Conservation (phyloP, 106 monocot species). For the Triglochin maritima region DNA sequence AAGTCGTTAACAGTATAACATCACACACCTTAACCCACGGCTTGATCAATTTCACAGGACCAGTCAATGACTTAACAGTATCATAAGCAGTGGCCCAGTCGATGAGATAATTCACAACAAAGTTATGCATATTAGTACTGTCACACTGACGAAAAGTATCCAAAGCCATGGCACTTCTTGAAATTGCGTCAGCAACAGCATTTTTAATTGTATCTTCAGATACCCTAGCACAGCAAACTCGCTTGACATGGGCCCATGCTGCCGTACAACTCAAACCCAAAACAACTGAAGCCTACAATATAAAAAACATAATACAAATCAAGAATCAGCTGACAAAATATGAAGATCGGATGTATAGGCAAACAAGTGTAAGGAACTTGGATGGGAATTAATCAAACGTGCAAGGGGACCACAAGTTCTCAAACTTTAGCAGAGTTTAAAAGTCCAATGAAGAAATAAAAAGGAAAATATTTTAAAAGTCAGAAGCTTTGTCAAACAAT, state of each 20-base stretch:
- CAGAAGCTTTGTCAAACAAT: too few relatives aligned
- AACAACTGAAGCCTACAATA: constrained; percentile 11
- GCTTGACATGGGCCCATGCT: constrained; percentile 10
- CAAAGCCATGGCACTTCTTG: constrained; percentile 35
- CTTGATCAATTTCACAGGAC: constrained; percentile 46
- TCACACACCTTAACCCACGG: constrained; percentile 77
- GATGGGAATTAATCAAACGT: too few relatives aligned
- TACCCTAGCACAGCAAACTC: constrained; percentile 1
- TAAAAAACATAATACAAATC: not conserved
- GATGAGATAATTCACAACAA: constrained; percentile 34
- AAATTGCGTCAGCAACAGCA: constrained; percentile 36
- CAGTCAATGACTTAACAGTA: constrained; percentile 14
- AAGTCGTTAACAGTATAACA: constrained; percentile 6
- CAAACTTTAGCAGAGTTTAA: too few relatives aligned
- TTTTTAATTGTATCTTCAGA: constrained; percentile 16
- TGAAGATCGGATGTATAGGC: not conserved
- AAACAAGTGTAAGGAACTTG: not conserved
- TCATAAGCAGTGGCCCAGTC: constrained; percentile 25
- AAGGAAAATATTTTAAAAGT: too few relatives aligned
- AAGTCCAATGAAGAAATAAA: too few relatives aligned
- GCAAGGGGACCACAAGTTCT: too few relatives aligned
- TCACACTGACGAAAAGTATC: constrained; percentile 8
- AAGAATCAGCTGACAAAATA: not conserved
- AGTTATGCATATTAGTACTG: constrained; percentile 10
- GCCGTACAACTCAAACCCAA: constrained; percentile 12